Evolutionary conservation across 345 rosid genomes (phyloP).

Genomic region (Brassica cretica): DNA sequence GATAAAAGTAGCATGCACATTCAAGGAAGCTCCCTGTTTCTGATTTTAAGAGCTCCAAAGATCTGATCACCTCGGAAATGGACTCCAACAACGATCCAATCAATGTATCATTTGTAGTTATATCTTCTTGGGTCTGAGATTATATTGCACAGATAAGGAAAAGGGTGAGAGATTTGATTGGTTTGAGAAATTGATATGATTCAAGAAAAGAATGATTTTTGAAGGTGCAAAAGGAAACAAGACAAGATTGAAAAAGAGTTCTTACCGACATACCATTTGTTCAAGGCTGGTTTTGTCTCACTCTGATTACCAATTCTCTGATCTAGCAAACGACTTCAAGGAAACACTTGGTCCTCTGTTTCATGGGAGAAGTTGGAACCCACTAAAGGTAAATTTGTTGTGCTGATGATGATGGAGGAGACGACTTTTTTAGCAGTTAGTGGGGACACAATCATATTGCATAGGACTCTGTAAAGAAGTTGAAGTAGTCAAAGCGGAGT

Average conservation of each 20-base stretch:
- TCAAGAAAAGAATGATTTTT: background rate
- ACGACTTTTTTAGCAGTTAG: constrained; percentile 35
- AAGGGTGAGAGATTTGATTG: background rate
- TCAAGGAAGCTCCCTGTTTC: constrained; percentile 51
- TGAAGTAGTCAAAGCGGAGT: constrained; percentile 32
- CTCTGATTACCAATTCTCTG: constrained; percentile 28
- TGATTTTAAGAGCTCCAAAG: constrained; percentile 40
- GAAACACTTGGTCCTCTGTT: constrained; percentile 36
- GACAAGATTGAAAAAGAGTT: constrained; percentile 15
- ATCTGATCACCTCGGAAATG: constrained; percentile 54
- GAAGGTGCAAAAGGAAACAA: constrained; percentile 23
- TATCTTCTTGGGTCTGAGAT: constrained; percentile 48
- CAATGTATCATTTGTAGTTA: constrained; percentile 30
- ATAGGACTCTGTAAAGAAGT: constrained; percentile 19
- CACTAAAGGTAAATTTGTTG: constrained; percentile 31
- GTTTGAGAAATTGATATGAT: constrained; percentile 12
- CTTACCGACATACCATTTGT: constrained; percentile 57
- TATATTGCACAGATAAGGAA: background rate
- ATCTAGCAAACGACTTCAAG: constrained; percentile 7
- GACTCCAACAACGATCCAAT: constrained; percentile 50
- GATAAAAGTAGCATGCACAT: constrained; percentile 66
- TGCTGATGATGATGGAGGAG: constrained; percentile 20
- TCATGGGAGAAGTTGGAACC: constrained; percentile 29
- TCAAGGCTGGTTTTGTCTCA: constrained; percentile 32
- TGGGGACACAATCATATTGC: constrained; percentile 32